Conservation (phyloP, 148 eudicot species). For the Fagopyrum tataricum region DNA sequence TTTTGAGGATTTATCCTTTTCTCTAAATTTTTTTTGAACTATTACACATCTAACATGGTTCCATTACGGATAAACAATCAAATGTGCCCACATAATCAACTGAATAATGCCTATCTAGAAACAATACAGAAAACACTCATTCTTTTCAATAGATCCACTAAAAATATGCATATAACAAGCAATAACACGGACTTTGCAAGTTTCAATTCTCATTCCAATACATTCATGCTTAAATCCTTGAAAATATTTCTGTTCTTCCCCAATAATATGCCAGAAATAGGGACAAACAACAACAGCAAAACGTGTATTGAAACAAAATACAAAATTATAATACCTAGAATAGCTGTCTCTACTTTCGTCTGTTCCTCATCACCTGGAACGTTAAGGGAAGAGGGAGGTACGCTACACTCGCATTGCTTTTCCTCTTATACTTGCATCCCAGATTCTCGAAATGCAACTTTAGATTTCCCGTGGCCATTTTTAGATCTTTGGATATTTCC, state of each 20-base stretch:
- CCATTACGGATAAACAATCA: too few relatives aligned
- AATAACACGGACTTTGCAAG: not conserved
- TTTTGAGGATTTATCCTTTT: too few relatives aligned
- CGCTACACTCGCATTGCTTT: conserved; percentile 26
- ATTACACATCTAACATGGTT: too few relatives aligned
- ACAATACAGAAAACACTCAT: not conserved
- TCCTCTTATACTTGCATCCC: conserved; percentile 61
- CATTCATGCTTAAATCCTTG: not conserved
- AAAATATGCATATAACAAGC: not conserved
- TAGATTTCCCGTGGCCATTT: conserved; percentile 30
- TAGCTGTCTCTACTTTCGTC: conserved; percentile 34
- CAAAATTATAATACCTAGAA: not conserved
- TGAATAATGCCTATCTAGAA: not conserved
- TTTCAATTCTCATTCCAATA: not conserved
- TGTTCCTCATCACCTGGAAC: conserved; percentile 34
- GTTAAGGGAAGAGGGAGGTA: conserved; percentile 66
- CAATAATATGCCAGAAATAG: not conserved
- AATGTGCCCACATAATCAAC: too few relatives aligned
- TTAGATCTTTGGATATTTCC: conserved; percentile 77
- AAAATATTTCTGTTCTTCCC: not conserved
- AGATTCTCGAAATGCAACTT: conserved; percentile 44
- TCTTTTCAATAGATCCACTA: not conserved
- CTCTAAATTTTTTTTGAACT: too few relatives aligned
- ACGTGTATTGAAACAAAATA: not conserved
- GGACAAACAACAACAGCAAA: not conserved